Evolutionary conservation across 2,329 filamentous ascomycete species (phyloP), one percentile per base, ranked within the genome.

Genomic region (Ramichloridium luteum): DNA sequence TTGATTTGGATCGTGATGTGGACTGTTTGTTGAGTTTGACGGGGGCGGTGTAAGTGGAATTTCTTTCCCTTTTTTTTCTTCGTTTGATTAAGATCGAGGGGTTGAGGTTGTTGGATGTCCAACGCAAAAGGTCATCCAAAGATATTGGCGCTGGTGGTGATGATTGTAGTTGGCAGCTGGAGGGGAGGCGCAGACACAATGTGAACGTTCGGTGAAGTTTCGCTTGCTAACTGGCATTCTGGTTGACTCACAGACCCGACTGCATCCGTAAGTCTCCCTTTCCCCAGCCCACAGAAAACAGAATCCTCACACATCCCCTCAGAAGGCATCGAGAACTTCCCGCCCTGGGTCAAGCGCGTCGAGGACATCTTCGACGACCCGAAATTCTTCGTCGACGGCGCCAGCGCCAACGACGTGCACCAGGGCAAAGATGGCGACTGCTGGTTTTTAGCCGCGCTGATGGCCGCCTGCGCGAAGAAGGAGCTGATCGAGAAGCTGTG

Each of bases 381-480:
- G 3, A 40, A 47, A 38, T 90, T 93, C 53, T 90, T 73, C 49
- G 74, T 48, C 38, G 79, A 86, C 41, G 79, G 80, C 1, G 76
- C 80, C 2, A 77, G 73, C 6, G 77, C 80, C 12, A 78, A 77
- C 41, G 82, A 92, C 54, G 77, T 92, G 13, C 70, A 78, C 17
- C 83, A 90, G 53, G 83, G 83, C 2, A 67, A 70, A 6, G 74
- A 78, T 40, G 83, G 83, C 2, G 81, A 93, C 50, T 92, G 84
- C 54, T 93, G 83, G 82, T 72, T 90, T 35, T 74, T 93, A 61
- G 78, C 84, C 5, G 80, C 81, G 1, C 57, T 92, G 25, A 82
- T 77, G 39, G 83, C 80, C 0, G 66, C 92, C 39, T 77, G 74
- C 43, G 83, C 82, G 49, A 67, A 90, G 45, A 77, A 75, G 45